phyloP scores from a whole-genome alignment of 176 grass and related monocot species.

The Aegilops longissima region DNA sequence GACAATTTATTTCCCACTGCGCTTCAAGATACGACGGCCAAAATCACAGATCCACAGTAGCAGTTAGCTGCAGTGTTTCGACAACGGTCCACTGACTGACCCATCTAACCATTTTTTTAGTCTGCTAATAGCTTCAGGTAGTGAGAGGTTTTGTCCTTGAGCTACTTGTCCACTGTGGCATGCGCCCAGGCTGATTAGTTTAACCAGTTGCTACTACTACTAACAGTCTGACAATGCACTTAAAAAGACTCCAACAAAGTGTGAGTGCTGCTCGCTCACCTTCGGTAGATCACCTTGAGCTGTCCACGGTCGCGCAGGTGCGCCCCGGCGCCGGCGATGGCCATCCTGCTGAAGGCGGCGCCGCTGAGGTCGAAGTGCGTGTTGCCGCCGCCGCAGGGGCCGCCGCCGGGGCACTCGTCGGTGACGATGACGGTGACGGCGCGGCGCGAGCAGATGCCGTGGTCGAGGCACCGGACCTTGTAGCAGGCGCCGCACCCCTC shows the following conservation, averaged over 20 bases:
- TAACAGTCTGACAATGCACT: neutral
- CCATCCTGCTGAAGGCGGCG: slow-evolving; percentile 88
- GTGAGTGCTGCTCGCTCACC: slow-evolving; percentile 31
- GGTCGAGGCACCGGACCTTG: slow-evolving; percentile 93
- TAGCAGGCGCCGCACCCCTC: slow-evolving; percentile 98
- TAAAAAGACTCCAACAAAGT: neutral
- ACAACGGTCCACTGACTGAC: neutral
- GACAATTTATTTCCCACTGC: neutral
- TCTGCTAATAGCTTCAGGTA: neutral
- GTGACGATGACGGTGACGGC: slow-evolving; percentile 94
- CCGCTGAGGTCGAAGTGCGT: slow-evolving; percentile 98
- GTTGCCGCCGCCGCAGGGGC: slow-evolving; percentile 58
- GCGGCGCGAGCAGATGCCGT: slow-evolving; percentile 75
- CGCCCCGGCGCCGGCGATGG: slow-evolving; percentile 50
- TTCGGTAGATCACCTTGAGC: slow-evolving; percentile 64
- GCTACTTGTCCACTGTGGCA: neutral
- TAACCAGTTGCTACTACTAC: neutral
- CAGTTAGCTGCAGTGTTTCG: neutral
- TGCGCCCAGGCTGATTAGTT: neutral
- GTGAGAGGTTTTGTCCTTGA: neutral
- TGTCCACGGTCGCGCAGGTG: slow-evolving; percentile 76
- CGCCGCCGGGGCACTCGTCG: slow-evolving; percentile 91
- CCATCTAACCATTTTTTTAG: neutral
- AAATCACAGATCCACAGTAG: neutral
- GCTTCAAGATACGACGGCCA: neutral